Base-by-base conservation (phyloP, 257 asterid species). In the Lavandula angustifolia region DNA sequence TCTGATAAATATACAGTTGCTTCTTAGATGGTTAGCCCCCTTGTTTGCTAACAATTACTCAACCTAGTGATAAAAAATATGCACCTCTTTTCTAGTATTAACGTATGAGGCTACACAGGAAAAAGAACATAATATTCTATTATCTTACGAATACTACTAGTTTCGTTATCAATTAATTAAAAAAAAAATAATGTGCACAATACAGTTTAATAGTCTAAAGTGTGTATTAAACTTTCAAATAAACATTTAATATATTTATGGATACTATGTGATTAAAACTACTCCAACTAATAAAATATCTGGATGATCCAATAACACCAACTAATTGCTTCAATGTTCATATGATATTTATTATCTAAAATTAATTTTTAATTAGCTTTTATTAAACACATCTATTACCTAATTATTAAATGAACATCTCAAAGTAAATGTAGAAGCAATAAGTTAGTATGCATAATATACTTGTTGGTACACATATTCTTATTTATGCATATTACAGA, bases 401-500 rank as follows among this genome's bases (percentile, higher is more conserved):
- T 22, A 22, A 22, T 22, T 22, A 22, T 22, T 22, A 22, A 22
- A 22, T 31, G 12, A 5, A 11, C 31, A 11, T 10, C 11, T 29
- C 3, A 34, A 33, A 10, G 27, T 48, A 48, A 48, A 9, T 3
- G 10, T 10, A 35, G 5, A 62, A 18, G 6, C 67, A 13, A 62
- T 62, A 57, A 62, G 16, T n/a, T 57, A 3, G 11, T 16, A 16
- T 62, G 44, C 68, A 0, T 47, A 17, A 4, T 62, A 35, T 16
- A 31, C 46, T 4, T 44, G 34, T 62, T 5, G 7, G 8, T 48
- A 34, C 46, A 3, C 16, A 46, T 47, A 35, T 48, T 63, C 13
- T 34, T 63, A 6, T 62, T 47, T 62, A 46, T 48, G 14, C 46
- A 6, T 49, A 62, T 47, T 71, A 14, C 54, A 49, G 16, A 3